Evolutionary conservation across 2,329 filamentous ascomycete genomes (phyloP).

Genomic region (Ophiostoma sp.): DNA sequence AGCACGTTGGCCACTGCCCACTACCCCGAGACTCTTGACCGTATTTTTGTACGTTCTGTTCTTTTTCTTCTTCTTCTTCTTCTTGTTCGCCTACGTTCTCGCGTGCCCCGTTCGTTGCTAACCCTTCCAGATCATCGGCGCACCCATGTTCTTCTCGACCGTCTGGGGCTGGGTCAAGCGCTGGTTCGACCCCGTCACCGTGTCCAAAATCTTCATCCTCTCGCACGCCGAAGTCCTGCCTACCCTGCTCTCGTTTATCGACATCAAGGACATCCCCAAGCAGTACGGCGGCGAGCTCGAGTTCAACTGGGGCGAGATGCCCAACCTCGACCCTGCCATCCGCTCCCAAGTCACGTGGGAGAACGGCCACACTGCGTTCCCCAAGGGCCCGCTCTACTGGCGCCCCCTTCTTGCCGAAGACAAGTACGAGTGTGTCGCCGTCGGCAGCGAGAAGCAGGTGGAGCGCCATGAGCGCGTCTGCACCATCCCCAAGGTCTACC

Average conservation of each 20-base stretch:
- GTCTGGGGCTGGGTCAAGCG: constrained; percentile 94
- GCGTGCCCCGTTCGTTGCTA: background rate
- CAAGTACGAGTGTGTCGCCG: constrained; percentile 48
- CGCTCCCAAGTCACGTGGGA: constrained; percentile 48
- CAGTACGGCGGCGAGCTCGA: constrained; percentile 84
- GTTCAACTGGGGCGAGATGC: constrained; percentile 71
- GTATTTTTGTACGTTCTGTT: constrained; percentile 49
- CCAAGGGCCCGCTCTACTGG: constrained; percentile 55
- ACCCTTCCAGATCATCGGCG: constrained; percentile 59
- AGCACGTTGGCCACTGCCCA: constrained; percentile 83
- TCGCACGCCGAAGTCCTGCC: constrained; percentile 64
- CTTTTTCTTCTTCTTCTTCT: background rate
- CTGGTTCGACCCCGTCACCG: constrained; percentile 91
- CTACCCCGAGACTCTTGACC: constrained; percentile 89
- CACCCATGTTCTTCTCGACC: constrained; percentile 83
- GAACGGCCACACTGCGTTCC: constrained; percentile 48
- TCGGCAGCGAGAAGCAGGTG: constrained; percentile 44
- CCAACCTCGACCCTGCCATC: constrained; percentile 62
- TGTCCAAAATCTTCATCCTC: constrained; percentile 94
- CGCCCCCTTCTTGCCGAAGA: constrained; percentile 41
- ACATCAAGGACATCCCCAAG: constrained; percentile 75
- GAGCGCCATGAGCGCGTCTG: constrained; percentile 46
- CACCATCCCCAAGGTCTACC: constrained; percentile 43
- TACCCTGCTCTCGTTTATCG: constrained; percentile 76
- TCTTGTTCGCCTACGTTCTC: constrained; percentile 32